Conservation (phyloP, 176 grass and related monocot genomes). For the Panicum miliaceum region DNA sequence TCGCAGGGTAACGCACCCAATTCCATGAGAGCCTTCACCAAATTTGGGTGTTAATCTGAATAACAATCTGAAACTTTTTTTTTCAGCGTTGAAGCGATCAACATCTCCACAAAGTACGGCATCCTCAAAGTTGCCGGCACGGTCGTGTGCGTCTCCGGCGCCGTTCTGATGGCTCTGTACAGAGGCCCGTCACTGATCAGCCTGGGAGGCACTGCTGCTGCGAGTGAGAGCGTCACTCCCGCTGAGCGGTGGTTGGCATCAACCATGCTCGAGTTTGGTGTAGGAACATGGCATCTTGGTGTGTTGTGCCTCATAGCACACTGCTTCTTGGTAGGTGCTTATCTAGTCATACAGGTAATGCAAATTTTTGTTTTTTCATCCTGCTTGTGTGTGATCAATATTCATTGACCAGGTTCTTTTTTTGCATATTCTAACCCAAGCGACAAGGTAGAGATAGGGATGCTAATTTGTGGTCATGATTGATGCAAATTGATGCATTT, state of each 20-base stretch:
- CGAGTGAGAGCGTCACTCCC: slow-evolving; percentile 6
- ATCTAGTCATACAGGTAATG: slow-evolving; percentile 85
- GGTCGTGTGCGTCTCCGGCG: slow-evolving; percentile 70
- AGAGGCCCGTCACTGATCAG: slow-evolving; percentile 73
- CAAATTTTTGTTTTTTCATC: background rate
- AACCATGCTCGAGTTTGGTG: slow-evolving; percentile 28
- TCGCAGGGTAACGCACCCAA: slow-evolving; percentile 44
- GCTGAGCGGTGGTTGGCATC: slow-evolving; percentile 47
- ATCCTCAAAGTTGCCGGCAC: slow-evolving; percentile 65
- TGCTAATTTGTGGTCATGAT: background rate
- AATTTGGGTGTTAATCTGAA: too few relatives aligned
- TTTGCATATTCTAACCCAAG: background rate
- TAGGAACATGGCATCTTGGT: slow-evolving; percentile 71
- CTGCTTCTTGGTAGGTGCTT: slow-evolving; percentile 82
- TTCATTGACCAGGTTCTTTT: background rate
- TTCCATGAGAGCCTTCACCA: too few relatives aligned
- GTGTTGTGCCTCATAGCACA: slow-evolving; percentile 81
- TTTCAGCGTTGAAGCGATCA: slow-evolving; percentile 66
- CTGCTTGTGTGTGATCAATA: background rate
- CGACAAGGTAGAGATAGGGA: background rate
- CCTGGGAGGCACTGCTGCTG: slow-evolving; percentile 20
- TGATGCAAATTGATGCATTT: background rate
- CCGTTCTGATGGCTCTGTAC: slow-evolving; percentile 78
- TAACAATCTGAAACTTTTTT: background rate
- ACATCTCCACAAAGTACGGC: slow-evolving; percentile 62